Percentiles rank a stretch among this genome's conserved stretches.
Conservation (phyloP, 139 green algal species). For the Auxenochlorella protothecoides region DNA sequence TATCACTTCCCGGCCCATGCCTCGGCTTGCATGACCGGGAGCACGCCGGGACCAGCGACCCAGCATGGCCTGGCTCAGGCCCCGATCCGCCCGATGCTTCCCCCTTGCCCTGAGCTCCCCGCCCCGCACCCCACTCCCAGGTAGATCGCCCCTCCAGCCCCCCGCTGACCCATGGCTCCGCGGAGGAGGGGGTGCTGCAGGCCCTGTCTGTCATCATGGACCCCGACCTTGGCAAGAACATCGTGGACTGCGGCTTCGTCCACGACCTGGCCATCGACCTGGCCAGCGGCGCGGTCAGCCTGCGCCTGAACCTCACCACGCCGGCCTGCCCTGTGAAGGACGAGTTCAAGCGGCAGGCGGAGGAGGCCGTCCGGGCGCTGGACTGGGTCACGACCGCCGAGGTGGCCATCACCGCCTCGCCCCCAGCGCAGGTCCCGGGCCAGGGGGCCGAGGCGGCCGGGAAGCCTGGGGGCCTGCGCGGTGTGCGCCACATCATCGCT, state of each 20-base stretch:
- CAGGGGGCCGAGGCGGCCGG: no score
- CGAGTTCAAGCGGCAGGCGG: constrained; percentile 61
- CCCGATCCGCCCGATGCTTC: no score
- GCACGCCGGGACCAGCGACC: no score
- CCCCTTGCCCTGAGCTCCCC: no score
- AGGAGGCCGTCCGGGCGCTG: constrained; percentile 27
- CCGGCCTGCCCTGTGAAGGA: constrained; percentile 97
- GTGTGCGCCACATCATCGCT: constrained; percentile 87
- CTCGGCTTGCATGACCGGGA: no score
- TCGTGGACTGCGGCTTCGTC: constrained; percentile 95
- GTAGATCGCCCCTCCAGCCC: background rate
- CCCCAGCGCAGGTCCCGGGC: constrained; percentile 46
- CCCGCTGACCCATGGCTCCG: background rate
- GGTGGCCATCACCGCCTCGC: constrained; percentile 76
- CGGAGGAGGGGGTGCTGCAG: constrained; percentile 53
- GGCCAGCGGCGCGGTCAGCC: constrained; percentile 16
- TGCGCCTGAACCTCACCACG: constrained; percentile 92
- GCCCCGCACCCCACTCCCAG: no score
- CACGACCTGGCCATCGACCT: constrained; percentile 65
- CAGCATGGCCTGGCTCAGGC: no score
- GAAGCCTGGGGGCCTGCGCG: constrained; percentile 52
- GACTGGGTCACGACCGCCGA: constrained; percentile 56
- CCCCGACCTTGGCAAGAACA: constrained; percentile 93
- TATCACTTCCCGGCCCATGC: no score
- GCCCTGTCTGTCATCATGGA: constrained; percentile 84